These are phyloP conservation scores for Penicillium ochrochloron DNA, from an alignment of 495 filamentous ascomycete genomes.

Conservation along the genomic window DNA sequence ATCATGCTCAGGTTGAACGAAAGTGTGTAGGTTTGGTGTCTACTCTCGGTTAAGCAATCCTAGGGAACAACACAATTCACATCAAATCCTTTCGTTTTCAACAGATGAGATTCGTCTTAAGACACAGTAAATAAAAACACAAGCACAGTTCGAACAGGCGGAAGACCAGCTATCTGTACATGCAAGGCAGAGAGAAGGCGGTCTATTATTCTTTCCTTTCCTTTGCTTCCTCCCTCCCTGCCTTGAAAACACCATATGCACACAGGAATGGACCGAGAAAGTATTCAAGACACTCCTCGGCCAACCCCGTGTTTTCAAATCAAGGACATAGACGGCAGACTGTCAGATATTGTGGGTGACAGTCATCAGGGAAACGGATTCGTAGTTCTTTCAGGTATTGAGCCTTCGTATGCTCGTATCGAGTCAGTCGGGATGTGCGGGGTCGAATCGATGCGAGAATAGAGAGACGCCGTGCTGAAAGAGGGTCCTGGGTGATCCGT, in stretches of 20 bases:
- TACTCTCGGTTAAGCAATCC: background rate
- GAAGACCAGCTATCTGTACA: constrained; percentile 58
- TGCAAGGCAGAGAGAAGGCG: constrained; percentile 42
- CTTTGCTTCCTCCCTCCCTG: constrained; percentile 30
- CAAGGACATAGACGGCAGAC: constrained; percentile 34
- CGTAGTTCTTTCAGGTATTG: constrained; percentile 20
- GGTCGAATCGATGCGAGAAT: constrained; percentile 18
- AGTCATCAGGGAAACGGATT: constrained; percentile 32
- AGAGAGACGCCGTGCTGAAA: constrained; percentile 18
- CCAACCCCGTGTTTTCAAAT: constrained; percentile 28
- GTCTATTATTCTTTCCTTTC: constrained; percentile 37
- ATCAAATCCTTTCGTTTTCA: constrained; percentile 30
- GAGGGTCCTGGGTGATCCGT: constrained; percentile 29
- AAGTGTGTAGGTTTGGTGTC: no score
- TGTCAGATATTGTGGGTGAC: constrained; percentile 21
- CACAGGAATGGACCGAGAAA: constrained; percentile 24
- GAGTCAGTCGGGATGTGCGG: constrained; percentile 10
- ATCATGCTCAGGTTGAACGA: no score
- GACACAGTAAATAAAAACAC: constrained; percentile 39
- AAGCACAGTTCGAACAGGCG: constrained; percentile 49
- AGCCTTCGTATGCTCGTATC: constrained; percentile 17
- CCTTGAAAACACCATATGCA: constrained; percentile 41
- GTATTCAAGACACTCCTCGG: constrained; percentile 12
- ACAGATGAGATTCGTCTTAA: constrained; percentile 44
- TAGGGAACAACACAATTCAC: background rate